phyloP scores from a whole-genome alignment of 2,329 filamentous ascomycete genomes.

The Nannizzia gypsea region DNA sequence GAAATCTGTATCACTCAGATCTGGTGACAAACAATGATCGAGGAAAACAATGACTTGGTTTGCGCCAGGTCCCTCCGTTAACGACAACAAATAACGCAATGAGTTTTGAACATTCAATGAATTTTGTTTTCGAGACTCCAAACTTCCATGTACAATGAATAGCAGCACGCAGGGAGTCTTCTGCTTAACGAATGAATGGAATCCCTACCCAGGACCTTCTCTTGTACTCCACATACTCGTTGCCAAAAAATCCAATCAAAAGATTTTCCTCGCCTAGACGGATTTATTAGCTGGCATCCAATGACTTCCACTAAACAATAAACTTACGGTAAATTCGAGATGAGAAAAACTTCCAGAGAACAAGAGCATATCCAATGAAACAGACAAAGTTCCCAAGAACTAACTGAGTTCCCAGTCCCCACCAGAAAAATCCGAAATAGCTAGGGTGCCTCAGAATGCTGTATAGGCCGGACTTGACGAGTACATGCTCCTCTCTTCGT shows the following conservation, averaged over 20 bases:
- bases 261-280: constrained; percentile 60
- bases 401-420: constrained; percentile 88
- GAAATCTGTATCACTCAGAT: no score
- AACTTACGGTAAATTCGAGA: constrained; percentile 53
- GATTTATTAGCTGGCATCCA: constrained; percentile 6
- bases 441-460: constrained; percentile 66
- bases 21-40: background rate
- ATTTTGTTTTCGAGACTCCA: background rate
- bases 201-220: constrained; percentile 63
- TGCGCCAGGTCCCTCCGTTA: background rate
- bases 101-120: no score
- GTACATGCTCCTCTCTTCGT: constrained; percentile 56
- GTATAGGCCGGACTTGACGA: constrained; percentile 82
- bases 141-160: background rate
- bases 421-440: constrained; percentile 99
- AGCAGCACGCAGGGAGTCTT: background rate
- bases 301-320: background rate
- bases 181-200: constrained; percentile 53
- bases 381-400: constrained; percentile 76
- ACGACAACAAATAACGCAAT: no score
- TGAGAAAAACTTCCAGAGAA: constrained; percentile 79
- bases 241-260: constrained; percentile 69
- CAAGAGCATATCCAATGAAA: constrained; percentile 57
- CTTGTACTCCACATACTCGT: constrained; percentile 66
- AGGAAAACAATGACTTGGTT: background rate